Base-by-base conservation (phyloP, 768 basidiomycete genomes). In the Macrolepiota albuminosa region DNA sequence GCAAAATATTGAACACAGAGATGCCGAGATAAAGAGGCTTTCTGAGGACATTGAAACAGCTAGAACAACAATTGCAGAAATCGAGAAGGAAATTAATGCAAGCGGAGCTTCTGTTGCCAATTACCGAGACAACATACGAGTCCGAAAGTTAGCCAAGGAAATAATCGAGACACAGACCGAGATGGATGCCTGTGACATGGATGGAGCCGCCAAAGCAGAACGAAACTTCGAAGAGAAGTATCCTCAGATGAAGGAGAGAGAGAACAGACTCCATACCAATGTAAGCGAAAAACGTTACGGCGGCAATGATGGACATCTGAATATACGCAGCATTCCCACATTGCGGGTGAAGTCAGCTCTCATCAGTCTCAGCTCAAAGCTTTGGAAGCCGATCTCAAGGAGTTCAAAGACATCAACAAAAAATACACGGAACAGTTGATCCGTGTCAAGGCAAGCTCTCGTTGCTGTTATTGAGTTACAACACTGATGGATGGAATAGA, bases 361-460 rank as follows among this genome's bases (percentile, higher is more conserved):
- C 76, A 86, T 65, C 80, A 83, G 64, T 81, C 82, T 33, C 89
- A 91, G 63, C 72, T 89, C 57, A 82, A 84, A 68, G 80, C 79
- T 31, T 75, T 84, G 64, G 83, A 93, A 68, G 75, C 66, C 43
- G 94, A 97, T 68, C 71, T 93, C 56, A 83, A 80, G 65, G 94
- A 96, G 61, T 98, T 88, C 79, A 92, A 91, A 71, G 84, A 94
- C 63, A 84, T 94, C 66, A 85, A 89, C 68, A 89, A 87, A 72
- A 82, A 83, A 62, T 97, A 96, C 69, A 91, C 88, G 11, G 88
- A 93, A 56, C 95, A 98, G 69, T 81, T 98, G 53, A 85, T 98
- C 67, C 91, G 88, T 77, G 95, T 97, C 68, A 98, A 98, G 84
- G 95, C 93, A 66, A 43, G 75, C 4, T 51, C 11, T 8, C 46